A percentile compares a stretch with the other conserved stretches of the same genome.
Conservation (phyloP, 441 rosid genomes). For the Flueggea neowawraea region DNA sequence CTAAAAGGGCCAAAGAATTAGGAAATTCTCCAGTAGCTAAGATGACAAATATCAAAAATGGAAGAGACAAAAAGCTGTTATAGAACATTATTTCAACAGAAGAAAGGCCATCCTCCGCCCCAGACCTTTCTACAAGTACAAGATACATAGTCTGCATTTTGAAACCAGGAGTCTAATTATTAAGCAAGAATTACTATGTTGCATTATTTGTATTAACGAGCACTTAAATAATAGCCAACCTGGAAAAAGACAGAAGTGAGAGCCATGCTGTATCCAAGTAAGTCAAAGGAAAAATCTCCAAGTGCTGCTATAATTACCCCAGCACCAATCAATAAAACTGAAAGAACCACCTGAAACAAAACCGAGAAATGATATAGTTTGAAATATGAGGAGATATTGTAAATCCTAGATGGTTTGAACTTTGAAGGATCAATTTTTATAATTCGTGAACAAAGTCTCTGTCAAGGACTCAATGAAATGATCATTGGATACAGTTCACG, state of each 20-base stretch:
- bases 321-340: constrained; percentile 78
- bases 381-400: no score
- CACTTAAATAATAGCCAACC: constrained; percentile 37
- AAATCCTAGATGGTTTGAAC: no score
- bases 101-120: constrained; percentile 95
- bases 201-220: background rate
- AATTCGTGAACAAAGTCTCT: no score
- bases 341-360: constrained; percentile 67
- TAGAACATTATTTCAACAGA: constrained; percentile 93
- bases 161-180: constrained; percentile 9
- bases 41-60: constrained; percentile 76
- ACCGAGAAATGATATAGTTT: constrained; percentile 1
- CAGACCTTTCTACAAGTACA: constrained; percentile 91
- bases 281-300: constrained; percentile 93
- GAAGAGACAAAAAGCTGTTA: constrained; percentile 92
- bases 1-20: constrained; percentile 55
- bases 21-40: constrained; percentile 88
- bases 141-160: constrained; percentile 93
- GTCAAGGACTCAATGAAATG: no score
- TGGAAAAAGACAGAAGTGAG: constrained; percentile 91
- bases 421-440: no score
- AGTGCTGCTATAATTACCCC: constrained; percentile 89
- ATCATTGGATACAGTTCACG: no score
- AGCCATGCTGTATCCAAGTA: constrained; percentile 88
- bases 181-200: background rate